Evolutionary conservation across 202 grass and related monocot species (phyloP).

Genomic region (Elaeis oleifera): DNA sequence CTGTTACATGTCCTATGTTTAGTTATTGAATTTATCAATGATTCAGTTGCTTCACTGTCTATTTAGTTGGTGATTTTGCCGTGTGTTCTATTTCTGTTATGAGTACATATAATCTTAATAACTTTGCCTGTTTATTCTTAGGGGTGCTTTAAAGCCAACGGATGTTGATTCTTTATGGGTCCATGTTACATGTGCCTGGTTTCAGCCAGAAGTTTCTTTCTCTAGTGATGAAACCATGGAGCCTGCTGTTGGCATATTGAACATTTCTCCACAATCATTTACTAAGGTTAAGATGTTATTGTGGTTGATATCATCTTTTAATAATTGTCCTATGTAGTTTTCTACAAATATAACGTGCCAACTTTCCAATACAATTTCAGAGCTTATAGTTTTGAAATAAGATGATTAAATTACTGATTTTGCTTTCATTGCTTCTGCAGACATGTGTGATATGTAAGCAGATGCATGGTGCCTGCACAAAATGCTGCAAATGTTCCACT

Average conservation of each 20-base stretch:
- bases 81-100: too few species aligned
- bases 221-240: slow-evolving; percentile 70
- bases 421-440: slow-evolving; percentile 40
- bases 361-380: background rate
- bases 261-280: slow-evolving; percentile 65
- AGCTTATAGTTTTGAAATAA: too few species aligned
- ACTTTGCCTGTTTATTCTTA: slow-evolving; percentile 9
- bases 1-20: too few species aligned
- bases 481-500: slow-evolving; percentile 72
- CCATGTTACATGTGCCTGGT: slow-evolving; percentile 96
- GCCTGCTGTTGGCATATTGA: slow-evolving; percentile 78
- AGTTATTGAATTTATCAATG: too few species aligned
- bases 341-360: background rate
- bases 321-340: too few species aligned
- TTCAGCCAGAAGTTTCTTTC: slow-evolving; percentile 84
- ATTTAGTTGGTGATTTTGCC: too few species aligned
- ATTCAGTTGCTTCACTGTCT: too few species aligned
- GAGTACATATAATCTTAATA: too few species aligned
- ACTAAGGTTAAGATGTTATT: slow-evolving; percentile 48
- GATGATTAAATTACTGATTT: background rate
- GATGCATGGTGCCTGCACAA: slow-evolving; percentile 78
- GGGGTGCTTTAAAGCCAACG: slow-evolving; percentile 94
- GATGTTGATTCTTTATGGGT: slow-evolving; percentile 80
- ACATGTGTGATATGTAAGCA: slow-evolving; percentile 92
- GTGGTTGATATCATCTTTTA: background rate